These are phyloP conservation scores for Marasmius tenuissimus DNA, from an alignment of 1,284 basidiomycete genomes.

Conservation along the genomic window DNA sequence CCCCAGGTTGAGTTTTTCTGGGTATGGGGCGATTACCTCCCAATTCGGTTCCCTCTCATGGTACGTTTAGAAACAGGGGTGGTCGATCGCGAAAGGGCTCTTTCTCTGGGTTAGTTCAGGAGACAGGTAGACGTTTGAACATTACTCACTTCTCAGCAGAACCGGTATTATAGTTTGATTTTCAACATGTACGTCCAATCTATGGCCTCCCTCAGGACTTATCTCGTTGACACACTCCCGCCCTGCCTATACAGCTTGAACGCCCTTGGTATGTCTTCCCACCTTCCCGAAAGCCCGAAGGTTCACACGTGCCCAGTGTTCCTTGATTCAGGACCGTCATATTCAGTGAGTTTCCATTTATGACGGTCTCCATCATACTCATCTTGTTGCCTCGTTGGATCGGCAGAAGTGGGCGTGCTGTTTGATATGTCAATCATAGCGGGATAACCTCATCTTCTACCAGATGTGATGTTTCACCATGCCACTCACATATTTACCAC, in stretches of 20 bases:
- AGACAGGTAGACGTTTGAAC: background rate
- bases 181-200: slow-evolving; percentile 6
- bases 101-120: slow-evolving; percentile 7
- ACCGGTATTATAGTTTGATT: slow-evolving; percentile 10
- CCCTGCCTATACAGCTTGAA: background rate
- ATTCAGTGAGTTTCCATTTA: background rate
- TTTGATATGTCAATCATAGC: background rate
- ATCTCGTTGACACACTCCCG: background rate
- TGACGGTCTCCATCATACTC: background rate
- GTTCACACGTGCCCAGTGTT: background rate
- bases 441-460: background rate
- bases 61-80: background rate
- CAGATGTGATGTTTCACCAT: background rate
- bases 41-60: background rate
- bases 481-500: no score
- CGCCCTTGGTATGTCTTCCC: background rate
- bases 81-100: slow-evolving; percentile 8
- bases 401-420: background rate
- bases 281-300: slow-evolving; percentile 1
- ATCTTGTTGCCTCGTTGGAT: background rate
- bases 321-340: background rate
- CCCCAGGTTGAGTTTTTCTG: background rate
- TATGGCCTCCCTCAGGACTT: background rate
- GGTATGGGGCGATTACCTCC: background rate
- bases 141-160: background rate